Evolutionary conservation across 179 eudicot species (phyloP), one percentile per base, ranked within the genome.

Genomic region (Silene vulgaris): DNA sequence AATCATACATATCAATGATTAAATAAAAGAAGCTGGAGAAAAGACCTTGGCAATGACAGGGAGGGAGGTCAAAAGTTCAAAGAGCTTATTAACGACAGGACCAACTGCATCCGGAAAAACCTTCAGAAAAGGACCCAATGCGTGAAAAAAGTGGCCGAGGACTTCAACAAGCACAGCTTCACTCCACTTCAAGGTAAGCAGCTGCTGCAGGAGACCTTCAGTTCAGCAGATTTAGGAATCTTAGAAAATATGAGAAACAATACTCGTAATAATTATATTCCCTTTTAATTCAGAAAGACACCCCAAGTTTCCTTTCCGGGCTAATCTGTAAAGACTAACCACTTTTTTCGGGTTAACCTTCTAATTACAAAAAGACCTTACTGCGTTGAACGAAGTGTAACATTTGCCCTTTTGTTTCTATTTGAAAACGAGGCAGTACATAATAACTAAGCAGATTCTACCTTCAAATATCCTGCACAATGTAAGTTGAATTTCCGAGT

Each of bases 111-210:
- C 94, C 0, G 96, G 96, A 79, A 75, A 85, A 74, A 87, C 79
- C 88, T 94, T 93, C 71, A 96, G 77, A 78, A 91, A 90, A 48
- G 94, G 97, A 72, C 99, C 99, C 82, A 93, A 76, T 65, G 99
- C 95, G 63, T 91, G 96, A 40, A 96, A 78, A 77, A 87, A 91
- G 85, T 90, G 97, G 80, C 90, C 98, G 71, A 96, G 96, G 76
- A 89, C 88, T 85, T 87, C 96, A 72, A 93, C 96, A 77, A 91
- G 84, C 65, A 78, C 70, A 3, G 98, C 96, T 79, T 93, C 98
- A 72, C 89, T 90, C 98, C 99, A 96, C 75, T 90, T 88, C 82
- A 96, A 82, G 73, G 82, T 79, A 83, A 96, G 86, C 63, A 96
- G 89, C 74, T 91, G 88, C 82, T 90, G 93, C 75, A 96, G 96